A percentile compares a stretch with the other conserved stretches of the same genome.
Conservation (phyloP, 2,329 filamentous ascomycete species). For the Paecilomyces variotii region DNA sequence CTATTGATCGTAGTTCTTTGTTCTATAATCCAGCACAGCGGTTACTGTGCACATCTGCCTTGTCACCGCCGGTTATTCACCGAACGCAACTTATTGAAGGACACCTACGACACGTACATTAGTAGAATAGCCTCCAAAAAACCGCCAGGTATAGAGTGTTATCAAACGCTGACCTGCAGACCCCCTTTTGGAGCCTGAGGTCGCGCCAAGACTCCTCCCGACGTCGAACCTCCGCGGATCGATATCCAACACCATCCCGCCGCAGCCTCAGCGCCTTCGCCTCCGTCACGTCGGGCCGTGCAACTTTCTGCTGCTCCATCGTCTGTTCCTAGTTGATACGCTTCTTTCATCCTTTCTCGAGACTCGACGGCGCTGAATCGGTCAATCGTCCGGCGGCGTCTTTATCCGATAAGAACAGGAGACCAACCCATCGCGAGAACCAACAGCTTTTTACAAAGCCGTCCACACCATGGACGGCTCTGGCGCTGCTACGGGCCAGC, state of each 20-base stretch:
- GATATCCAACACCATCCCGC: not conserved
- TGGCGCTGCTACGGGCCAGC: slow-evolving; percentile 21
- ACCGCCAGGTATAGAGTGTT: not conserved
- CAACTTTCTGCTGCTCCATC: not conserved
- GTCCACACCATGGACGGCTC: slow-evolving; percentile 23
- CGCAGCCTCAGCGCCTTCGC: not conserved
- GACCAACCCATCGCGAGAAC: not conserved
- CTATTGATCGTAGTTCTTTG: not conserved
- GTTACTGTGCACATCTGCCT: not conserved
- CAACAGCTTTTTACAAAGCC: not conserved
- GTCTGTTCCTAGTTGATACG: not conserved
- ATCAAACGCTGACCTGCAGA: not conserved
- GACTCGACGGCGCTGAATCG: not conserved
- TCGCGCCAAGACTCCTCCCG: not conserved
- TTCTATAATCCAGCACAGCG: not conserved
- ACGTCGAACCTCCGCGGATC: not conserved
- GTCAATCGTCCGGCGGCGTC: not conserved
- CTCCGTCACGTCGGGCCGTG: not conserved
- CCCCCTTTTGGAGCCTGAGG: not conserved
- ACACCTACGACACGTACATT: not conserved
- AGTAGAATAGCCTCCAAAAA: not conserved
- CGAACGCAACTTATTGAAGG: not conserved
- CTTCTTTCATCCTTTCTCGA: not conserved
- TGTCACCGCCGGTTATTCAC: not conserved
- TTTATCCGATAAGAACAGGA: not conserved